Base-by-base conservation (phyloP, 495 filamentous ascomycete species). In the Lophium mytilinum region DNA sequence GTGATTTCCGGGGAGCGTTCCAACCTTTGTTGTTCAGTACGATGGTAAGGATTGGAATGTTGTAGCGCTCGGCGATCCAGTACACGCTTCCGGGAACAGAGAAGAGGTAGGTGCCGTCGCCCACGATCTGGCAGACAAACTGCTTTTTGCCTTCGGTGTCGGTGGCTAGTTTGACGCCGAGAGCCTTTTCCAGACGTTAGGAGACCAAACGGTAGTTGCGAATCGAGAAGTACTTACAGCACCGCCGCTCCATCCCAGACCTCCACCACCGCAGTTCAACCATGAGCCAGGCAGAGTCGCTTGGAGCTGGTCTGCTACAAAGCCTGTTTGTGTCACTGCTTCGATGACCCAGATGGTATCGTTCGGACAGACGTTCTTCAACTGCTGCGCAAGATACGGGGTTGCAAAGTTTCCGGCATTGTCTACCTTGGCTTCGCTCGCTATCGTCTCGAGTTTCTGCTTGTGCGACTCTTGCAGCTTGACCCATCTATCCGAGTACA, bases 201-300 rank as follows among this genome's bases (percentile, higher is more conserved):
- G 6, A 30, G 24, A 6, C 24, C 24, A 6, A 30, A 30, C 8
- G 36, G 9, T 21, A 10, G 9, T 40, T 14, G 30, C 15, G 17
- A 52, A 52, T 15, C 17, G 49, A 37, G 49, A 37, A 7, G 3
- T n/a, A 52, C 52, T 18, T 43, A 58, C 63, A 33, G 48, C 92
- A 43, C 92, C 92, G 18, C 92, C 92, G n/a, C 87, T 92, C 92
- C 92, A 97, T 17, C 92, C 92, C 0, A 96, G 78, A 3, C 92
- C 92, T 37, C 92, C 92, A 35, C 91, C 92, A 12, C 92, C 92
- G 68, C 91, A 97, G 74, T 95, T 95, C 66, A 95, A 84, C 85
- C 89, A 93, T 8, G 83, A 84, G 5, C 90, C 88, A 0, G 90
- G 91, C 1, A 83, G 59, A 12, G 81, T 87, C 10, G 85, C 83